Percentiles rank a stretch among this genome's conserved stretches.
phyloP scores from a whole-genome alignment of 805 yeast species.

The Lipomyces spencermartinsiae region DNA sequence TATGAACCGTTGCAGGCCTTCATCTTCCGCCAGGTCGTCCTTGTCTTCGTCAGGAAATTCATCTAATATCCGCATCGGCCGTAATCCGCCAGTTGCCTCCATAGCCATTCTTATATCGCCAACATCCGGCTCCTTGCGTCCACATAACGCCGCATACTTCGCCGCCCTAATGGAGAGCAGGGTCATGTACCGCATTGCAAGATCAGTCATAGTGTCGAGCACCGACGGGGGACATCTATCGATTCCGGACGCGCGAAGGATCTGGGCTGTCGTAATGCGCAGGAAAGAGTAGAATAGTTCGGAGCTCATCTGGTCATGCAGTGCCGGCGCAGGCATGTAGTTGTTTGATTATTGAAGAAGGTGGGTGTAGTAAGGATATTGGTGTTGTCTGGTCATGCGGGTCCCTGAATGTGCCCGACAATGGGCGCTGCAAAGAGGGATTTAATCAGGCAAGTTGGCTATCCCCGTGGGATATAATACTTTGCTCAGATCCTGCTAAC shows the following conservation, averaged over 20 bases:
- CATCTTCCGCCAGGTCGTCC: slow-evolving; percentile 29
- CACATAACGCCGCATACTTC: slow-evolving; percentile 57
- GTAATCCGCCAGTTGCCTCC: slow-evolving; percentile 64
- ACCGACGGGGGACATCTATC: slow-evolving; percentile 75
- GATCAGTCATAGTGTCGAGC: slow-evolving; percentile 77
- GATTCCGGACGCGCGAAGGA: slow-evolving; percentile 81
- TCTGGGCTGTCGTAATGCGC: slow-evolving; percentile 48
- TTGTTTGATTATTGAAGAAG: not conserved
- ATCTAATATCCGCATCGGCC: slow-evolving; percentile 51
- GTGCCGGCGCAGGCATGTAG: slow-evolving; percentile 4
- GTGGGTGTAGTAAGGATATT: not conserved
- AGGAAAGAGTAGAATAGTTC: slow-evolving; percentile 32
- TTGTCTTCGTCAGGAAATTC: slow-evolving; percentile 30
- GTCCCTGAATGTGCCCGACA: not conserved
- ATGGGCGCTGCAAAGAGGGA: not conserved
- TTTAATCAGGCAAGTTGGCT: not conserved
- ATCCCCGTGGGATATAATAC: not conserved
- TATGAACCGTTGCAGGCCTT: slow-evolving; percentile 34
- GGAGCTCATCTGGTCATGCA: slow-evolving; percentile 26
- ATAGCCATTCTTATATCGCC: slow-evolving; percentile 79
- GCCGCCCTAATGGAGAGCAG: slow-evolving; percentile 59
- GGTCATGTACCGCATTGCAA: slow-evolving; percentile 68
- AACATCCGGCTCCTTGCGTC: slow-evolving; percentile 55
- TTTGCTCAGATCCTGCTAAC: not conserved
- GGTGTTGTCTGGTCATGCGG: not conserved